A percentile compares a stretch with the other conserved stretches of the same genome.
phyloP scores from a whole-genome alignment of 176 grass and related monocot species.

The Bothriochloa decipiens region DNA sequence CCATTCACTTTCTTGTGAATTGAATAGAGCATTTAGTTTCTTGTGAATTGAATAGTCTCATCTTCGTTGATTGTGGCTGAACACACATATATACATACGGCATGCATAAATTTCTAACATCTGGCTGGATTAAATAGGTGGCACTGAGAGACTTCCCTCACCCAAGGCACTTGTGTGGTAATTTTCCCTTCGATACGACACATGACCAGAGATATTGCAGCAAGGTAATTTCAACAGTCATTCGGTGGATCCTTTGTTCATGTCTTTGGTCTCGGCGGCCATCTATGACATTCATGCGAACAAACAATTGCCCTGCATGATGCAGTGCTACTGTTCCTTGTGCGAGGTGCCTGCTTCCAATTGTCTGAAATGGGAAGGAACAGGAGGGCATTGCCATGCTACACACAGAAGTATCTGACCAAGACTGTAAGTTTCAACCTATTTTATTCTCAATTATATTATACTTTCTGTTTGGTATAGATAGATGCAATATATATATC shows the following conservation, averaged over 20 bases:
- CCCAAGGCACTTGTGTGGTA: slow-evolving; percentile 69
- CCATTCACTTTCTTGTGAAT: neutral
- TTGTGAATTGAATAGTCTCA: neutral
- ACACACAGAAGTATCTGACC: neutral
- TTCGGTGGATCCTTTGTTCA: neutral
- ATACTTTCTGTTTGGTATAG: neutral
- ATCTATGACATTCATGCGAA: neutral
- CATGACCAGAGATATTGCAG: slow-evolving; percentile 43
- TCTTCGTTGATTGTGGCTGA: neutral
- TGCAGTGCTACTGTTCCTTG: slow-evolving; percentile 62
- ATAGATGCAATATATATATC: neutral
- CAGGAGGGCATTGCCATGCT: slow-evolving; percentile 48
- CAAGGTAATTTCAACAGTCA: slow-evolving; percentile 45
- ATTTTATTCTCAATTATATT: neutral
- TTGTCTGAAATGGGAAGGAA: slow-evolving; percentile 43
- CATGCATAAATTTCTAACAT: neutral
- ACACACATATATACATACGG: too few relatives aligned
- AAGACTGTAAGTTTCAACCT: slow-evolving; percentile 16
- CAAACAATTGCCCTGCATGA: neutral
- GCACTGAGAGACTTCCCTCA: slow-evolving; percentile 69
- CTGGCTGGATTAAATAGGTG: slow-evolving; percentile 42
- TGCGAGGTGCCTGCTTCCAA: slow-evolving; percentile 53
- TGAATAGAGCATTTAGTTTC: neutral
- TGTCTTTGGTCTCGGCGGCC: neutral
- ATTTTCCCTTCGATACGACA: slow-evolving; percentile 54